Evolutionary conservation across 352 stramenopile genomes (phyloP), one percentile per base, ranked within the genome.

Genomic region (Globisporangium acanthophoron): DNA sequence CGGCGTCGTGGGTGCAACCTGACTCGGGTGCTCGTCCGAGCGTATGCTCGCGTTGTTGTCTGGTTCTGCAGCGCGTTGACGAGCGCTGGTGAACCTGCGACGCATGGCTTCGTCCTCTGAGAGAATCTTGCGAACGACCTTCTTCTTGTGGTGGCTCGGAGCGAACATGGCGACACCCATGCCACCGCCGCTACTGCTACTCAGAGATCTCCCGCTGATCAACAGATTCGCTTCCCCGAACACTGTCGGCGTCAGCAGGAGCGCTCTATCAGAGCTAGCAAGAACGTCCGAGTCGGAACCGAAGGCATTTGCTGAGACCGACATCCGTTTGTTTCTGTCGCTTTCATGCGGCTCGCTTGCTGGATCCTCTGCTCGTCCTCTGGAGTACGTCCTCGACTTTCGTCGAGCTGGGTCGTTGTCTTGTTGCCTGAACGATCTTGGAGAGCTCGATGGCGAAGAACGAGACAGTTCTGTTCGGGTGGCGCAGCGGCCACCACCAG

Each of bases 121-220:
- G 2, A 80, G 31, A 33, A 78, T 59, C 50, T 71, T 76, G 15
- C 64, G 62, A 12, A 80, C 68, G 20, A 76, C 68, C 37, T 49
- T 80, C 48, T 80, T 80, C 20, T 48, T 65, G 7, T 44, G 47
- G 50, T 74, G 60, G 2, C 56, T 60, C 18, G 49, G 50, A 5
- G 47, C 18, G 2, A 41, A 50, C 20, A 41, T 15, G 37, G 2
- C 13, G 37, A 4, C 13, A 6, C 33, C 5, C 24, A 27, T 27
- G 16, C 27, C 33, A 29, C 50, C 13, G 11, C 41, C 4, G n/a
- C 24, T 15, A 3, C 33, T 29, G 15, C 31, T 31, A 24, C 45
- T 39, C 27, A 55, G 31, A 2, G 52, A 43, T 1, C n/a, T 47
- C 18, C 46, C 47, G 11, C 29, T 61, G 20, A 61, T 24, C 29